Evolutionary conservation across 192 early-diverging fungal species (phyloP), one percentile per base, ranked within the genome.

Genomic region (Coemansia sp.): DNA sequence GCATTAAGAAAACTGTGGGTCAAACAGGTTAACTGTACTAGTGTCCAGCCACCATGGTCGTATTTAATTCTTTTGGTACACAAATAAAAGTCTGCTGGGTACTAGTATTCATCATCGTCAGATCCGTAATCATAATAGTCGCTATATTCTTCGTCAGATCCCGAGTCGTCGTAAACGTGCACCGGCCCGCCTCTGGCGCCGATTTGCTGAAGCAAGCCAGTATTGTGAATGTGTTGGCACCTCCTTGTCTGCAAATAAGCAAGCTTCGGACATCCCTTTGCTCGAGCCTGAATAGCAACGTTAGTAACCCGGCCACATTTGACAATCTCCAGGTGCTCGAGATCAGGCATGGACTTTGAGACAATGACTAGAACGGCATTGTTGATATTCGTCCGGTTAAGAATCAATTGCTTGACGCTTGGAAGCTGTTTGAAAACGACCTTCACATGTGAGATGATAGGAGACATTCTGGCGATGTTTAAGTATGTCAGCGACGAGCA

Each of bases 401-500:
- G 39, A n/a, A 27, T 10, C 41, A 69, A 23, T 11, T 5, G 23
- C 19, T 10, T 61, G 2, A 73, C 21, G 29, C 53, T 66, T 0
- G 59, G 50, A 27, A 65, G 38, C 10, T 31, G 25, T 37, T 57
- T 8, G 4, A 67, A 17, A 31, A 67, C 42, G 15, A 23, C 23
- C 14, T 27, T 10, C 15, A 57, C 39, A 0, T 31, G 2, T 6
- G 14, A 12, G 3, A 42, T 39, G 10, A 61, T 37, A 19, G 45
- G 27, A 41, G 36, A n/a, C 39, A 62, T 66, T 23, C 57, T 50
- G 29, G 60, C 29, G 4, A 67, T 55, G 9, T 73, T 50, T n/a
- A 73, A 11, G 27, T 2, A 39, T 1, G 2, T n/a, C 4, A 73
- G 50, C 12, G 72, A 67, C 46, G 17, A n/a, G 61, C 61, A 63